These are phyloP conservation scores for Rhodotorula sp. DNA, from an alignment of 1,284 basidiomycete species.

Conservation along the genomic window DNA sequence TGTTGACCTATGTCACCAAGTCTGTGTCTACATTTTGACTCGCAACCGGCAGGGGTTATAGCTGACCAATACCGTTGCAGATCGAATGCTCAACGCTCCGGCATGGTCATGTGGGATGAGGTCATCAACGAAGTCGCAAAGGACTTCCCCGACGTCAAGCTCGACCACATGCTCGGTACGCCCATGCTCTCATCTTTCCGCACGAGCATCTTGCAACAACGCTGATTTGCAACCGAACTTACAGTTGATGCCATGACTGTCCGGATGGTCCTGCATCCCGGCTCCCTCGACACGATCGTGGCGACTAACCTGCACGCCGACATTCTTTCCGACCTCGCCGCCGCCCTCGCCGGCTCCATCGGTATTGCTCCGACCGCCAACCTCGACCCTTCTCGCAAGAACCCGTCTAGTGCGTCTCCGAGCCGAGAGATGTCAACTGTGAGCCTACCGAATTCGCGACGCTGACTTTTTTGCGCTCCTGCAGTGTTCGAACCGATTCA, in stretches of 20 bases:
- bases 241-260: constrained; percentile 56
- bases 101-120: constrained; percentile 50
- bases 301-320: constrained; percentile 60
- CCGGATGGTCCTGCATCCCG: constrained; percentile 58
- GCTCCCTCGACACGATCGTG: constrained; percentile 59
- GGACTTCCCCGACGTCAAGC: constrained; percentile 58
- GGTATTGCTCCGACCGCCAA: constrained; percentile 58
- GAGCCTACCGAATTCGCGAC: constrained; percentile 9
- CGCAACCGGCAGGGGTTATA: no score
- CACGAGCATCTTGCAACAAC: not conserved
- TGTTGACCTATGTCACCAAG: constrained; percentile 59
- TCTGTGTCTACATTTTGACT: not conserved
- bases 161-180: constrained; percentile 55
- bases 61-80: no score
- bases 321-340: constrained; percentile 60
- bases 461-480: not conserved
- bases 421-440: not conserved
- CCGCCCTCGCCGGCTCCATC: constrained; percentile 61
- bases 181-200: not conserved
- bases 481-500: constrained; percentile 44
- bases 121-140: constrained; percentile 56
- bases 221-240: not conserved
- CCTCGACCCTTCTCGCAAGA: constrained; percentile 56
- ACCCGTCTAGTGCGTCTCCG: constrained; percentile 54
- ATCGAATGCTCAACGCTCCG: constrained; percentile 44